Percentiles rank a stretch among this genome's conserved stretches.
phyloP scores from a whole-genome alignment of 2,329 filamentous ascomycete genomes.

The Phyllosticta citrichinensis region DNA sequence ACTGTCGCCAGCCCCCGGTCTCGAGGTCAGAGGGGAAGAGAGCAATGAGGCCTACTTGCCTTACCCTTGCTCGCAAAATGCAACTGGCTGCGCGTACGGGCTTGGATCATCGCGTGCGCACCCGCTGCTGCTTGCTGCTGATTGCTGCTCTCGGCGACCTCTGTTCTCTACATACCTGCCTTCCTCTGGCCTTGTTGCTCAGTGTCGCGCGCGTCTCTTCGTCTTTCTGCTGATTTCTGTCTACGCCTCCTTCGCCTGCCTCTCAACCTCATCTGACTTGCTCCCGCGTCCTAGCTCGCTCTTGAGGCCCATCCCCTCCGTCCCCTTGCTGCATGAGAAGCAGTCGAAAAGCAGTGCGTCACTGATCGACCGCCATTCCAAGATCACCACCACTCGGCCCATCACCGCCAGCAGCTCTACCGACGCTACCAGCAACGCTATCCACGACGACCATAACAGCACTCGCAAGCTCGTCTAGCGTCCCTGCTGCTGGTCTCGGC shows the following conservation, averaged over 20 bases:
- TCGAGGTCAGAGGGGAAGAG: not conserved
- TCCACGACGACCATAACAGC: not conserved
- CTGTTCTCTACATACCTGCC: not conserved
- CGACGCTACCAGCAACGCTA: not conserved
- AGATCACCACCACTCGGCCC: not conserved
- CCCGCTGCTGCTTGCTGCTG: not conserved
- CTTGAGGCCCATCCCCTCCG: not conserved
- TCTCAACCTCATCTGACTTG: not conserved
- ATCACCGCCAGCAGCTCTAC: not conserved
- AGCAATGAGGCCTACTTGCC: not conserved
- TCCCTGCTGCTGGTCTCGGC: not conserved
- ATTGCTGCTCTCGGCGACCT: not conserved
- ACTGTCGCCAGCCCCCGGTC: not conserved
- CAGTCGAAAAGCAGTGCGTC: not conserved
- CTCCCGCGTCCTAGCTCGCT: not conserved
- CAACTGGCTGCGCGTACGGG: not conserved
- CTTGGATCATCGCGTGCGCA: not conserved
- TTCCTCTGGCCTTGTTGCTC: not conserved
- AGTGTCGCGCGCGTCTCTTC: not conserved
- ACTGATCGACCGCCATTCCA: not conserved
- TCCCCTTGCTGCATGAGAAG: not conserved
- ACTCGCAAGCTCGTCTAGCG: not conserved
- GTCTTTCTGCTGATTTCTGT: not conserved
- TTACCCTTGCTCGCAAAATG: not conserved
- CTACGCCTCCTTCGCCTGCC: not conserved